Base-by-base conservation (phyloP, 257 asterid species). In the Nemophila menziesii region DNA sequence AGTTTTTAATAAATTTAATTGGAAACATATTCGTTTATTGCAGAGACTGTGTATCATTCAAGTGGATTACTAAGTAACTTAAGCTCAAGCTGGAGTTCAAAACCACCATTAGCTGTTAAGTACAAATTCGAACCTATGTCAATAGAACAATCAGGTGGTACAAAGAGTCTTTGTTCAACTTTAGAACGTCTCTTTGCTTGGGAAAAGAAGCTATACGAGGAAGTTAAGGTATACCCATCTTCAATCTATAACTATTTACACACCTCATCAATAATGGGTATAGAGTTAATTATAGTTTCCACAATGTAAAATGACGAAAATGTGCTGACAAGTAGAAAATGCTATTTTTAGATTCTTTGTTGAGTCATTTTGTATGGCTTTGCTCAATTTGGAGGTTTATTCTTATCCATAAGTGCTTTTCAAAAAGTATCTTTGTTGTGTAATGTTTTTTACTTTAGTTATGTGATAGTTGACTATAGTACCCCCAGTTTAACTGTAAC, bases 11-110 rank as follows among this genome's bases (percentile, higher is more conserved):
- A 29, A 2, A 2, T 29, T 29, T 29, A 7, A 29, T 29, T 29
- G 7, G 36, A 29, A 7, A 29, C 1, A 13, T 22, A 16, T 39
- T 53, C 2, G 39, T 55, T 51, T 54, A 26, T 56, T 54, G 52
- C 78, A 90, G 99, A 90, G 63, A 85, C 96, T 0, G 84, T 85
- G 51, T 90, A 90, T 75, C 99, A 90, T 67, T 90, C 99, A 4
- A 73, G 89, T 67, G 99, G 99, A 63, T 66, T 85, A 64, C 63
- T 90, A 64, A 90, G 94, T 57, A 90, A 56, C 63, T 60, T 90
- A 79, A 90, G 96, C 68, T 90, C 99, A 11, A 79, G 75, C 60
- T 90, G 96, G 96, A 81, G 89, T 43, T 90, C 96, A 11, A 90
- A 79, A 67, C 99, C 99, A 17, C 99, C 99, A 0, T 59, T 90